Base-by-base conservation (phyloP, 345 rosid genomes). In the Dovyalis caffra region DNA sequence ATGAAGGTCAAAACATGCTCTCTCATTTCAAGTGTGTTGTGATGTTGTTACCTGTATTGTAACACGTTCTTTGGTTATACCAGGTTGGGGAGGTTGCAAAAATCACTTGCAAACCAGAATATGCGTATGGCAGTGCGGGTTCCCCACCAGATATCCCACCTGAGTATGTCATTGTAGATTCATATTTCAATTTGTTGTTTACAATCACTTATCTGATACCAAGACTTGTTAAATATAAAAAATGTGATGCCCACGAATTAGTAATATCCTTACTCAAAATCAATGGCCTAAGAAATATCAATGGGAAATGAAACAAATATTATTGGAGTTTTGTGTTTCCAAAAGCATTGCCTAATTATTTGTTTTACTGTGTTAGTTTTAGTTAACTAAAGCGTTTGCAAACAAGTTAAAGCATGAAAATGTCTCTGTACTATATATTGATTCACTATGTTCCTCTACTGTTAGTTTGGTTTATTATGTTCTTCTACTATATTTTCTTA, bases 81-180 rank as follows among this genome's bases (percentile, higher is more conserved):
- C 84, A 95, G 98, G 98, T 91, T 51, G 99, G 99, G 43, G 99
- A 95, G 85, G 87, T 95, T 83, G 99, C 99, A 4, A 91, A 89
- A 80, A 77, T 93, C 80, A 90, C 88, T 60, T 93, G 98, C 88
- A 93, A 89, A 84, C 93, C 99, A 35, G 98, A 95, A 45, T 93
- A 93, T 83, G 98, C 97, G 37, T 95, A 95, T 71, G 95, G 99
- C 43, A 83, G 86, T 71, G 86, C 88, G 28, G 99, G 98, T 34
- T 93, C 98, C 77, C 92, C 95, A 34, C 97, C 98, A 0, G 97
- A 93, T 68, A 88, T 95, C 74, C 99, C 97, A 72, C 88, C 99
- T 3, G 75, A 87, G 99, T 95, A 90, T 72, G 82, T 70, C 37
- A 37, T 32, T 74, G 10, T 75, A n/a, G 20, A 26, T 43, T 51